phyloP scores from a whole-genome alignment of 2,329 filamentous ascomycete genomes.

The Trichoderma polysporum region DNA sequence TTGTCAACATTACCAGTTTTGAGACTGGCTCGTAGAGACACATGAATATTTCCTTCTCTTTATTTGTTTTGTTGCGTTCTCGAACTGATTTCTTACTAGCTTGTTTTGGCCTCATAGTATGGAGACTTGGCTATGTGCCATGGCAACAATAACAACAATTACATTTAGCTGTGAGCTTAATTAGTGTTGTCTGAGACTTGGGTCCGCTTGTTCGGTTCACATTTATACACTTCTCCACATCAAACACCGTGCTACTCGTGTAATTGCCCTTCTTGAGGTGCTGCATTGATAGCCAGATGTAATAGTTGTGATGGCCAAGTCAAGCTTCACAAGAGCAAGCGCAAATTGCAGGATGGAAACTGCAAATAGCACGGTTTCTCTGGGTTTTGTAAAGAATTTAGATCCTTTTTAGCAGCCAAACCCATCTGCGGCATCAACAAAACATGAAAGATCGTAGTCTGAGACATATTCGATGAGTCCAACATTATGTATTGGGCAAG shows the following conservation, averaged over 20 bases:
- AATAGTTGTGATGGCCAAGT: too few relatives aligned
- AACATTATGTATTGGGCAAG: conserved; percentile 31
- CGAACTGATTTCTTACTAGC: background rate
- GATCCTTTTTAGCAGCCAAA: background rate
- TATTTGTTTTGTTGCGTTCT: background rate
- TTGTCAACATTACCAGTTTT: conserved; percentile 12
- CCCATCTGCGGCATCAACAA: background rate
- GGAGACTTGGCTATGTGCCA: background rate
- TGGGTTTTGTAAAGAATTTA: background rate
- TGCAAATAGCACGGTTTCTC: background rate
- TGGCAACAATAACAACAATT: background rate
- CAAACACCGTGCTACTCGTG: background rate
- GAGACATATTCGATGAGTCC: background rate
- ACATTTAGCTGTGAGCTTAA: background rate
- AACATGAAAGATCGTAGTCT: background rate
- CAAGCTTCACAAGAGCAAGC: background rate
- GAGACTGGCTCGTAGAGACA: background rate
- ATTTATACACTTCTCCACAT: background rate
- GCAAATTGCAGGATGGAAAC: background rate
- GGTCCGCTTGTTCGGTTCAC: background rate
- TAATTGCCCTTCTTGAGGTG: background rate
- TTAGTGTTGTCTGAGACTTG: background rate
- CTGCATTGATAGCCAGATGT: background rate
- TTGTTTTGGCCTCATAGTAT: background rate
- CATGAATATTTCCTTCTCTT: background rate